These are phyloP conservation scores for Microcyclospora tardicrescens DNA, from an alignment of 2,329 filamentous ascomycete genomes.

Conservation along the genomic window DNA sequence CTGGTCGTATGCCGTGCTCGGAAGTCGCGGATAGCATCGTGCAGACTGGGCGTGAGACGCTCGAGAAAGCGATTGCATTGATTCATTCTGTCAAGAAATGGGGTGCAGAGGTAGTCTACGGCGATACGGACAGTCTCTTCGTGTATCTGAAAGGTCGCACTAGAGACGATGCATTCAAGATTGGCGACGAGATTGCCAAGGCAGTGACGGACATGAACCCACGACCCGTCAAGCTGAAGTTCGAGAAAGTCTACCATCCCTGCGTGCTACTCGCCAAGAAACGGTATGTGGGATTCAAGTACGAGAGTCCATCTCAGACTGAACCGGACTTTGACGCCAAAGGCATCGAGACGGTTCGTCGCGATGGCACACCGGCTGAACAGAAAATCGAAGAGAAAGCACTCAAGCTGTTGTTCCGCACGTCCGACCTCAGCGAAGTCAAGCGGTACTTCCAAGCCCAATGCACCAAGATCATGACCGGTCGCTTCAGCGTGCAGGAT, in stretches of 20 bases:
- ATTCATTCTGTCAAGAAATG: constrained; percentile 81
- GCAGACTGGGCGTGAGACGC: constrained; percentile 83
- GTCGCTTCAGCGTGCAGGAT: constrained; percentile 78
- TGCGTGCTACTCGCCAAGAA: constrained; percentile 94
- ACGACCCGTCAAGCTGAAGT: constrained; percentile 85
- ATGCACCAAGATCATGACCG: constrained; percentile 84
- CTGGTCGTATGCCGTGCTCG: constrained; percentile 91
- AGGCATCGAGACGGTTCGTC: constrained; percentile 90
- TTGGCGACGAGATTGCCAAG: constrained; percentile 83
- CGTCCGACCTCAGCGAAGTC: constrained; percentile 73
- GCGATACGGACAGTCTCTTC: constrained; percentile 93
- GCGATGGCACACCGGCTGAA: constrained; percentile 87
- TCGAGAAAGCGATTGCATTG: constrained; percentile 82
- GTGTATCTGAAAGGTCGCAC: constrained; percentile 79
- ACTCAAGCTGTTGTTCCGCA: constrained; percentile 78
- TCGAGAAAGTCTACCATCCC: constrained; percentile 96
- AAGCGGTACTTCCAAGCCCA: constrained; percentile 84
- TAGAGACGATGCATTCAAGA: constrained; percentile 75
- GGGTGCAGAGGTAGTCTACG: constrained; percentile 95
- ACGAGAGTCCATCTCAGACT: constrained; percentile 61
- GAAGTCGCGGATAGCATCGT: constrained; percentile 98
- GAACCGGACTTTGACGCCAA: constrained; percentile 93
- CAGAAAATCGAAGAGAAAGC: constrained; percentile 95
- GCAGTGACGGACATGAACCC: constrained; percentile 84
- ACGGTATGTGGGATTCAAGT: constrained; percentile 95